Evolutionary conservation across 1,284 basidiomycete genomes (phyloP).

Genomic region (Ceratobasidium sp.): DNA sequence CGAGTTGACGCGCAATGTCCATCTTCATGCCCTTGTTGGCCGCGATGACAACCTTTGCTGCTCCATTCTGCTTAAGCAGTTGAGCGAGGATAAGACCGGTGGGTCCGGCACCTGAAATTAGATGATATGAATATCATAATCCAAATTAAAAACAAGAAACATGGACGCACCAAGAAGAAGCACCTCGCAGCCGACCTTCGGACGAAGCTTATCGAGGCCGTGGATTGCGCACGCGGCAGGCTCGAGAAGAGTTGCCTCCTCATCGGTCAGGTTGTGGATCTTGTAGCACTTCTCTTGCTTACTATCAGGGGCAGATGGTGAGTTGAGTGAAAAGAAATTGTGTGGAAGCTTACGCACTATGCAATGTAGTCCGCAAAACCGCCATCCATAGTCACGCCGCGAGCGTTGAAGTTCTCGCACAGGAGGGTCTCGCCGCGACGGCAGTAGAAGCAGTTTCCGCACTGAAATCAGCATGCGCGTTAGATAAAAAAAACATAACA

Average conservation of each 20-base stretch:
- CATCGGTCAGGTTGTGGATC: slow-evolving; percentile 85
- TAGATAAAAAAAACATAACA: background rate
- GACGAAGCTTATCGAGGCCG: slow-evolving; percentile 83
- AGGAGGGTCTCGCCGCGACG: slow-evolving; percentile 75
- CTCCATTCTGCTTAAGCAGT: slow-evolving; percentile 85
- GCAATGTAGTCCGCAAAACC: slow-evolving; percentile 89
- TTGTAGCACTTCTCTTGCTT: slow-evolving; percentile 79
- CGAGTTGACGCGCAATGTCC: slow-evolving; percentile 77
- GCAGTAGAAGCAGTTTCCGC: slow-evolving; percentile 84
- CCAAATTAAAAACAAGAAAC: background rate
- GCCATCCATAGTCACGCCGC: slow-evolving; percentile 79
- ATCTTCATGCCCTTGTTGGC: slow-evolving; percentile 90
- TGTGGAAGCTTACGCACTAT: slow-evolving; percentile 63
- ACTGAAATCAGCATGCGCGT: slow-evolving; percentile 58
- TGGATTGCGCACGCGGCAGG: slow-evolving; percentile 90
- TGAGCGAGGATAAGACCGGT: slow-evolving; percentile 87
- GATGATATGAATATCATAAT: background rate
- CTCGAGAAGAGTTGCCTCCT: slow-evolving; percentile 88
- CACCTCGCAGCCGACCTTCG: slow-evolving; percentile 79
- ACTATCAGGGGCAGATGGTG: slow-evolving; percentile 48
- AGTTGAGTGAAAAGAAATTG: background rate
- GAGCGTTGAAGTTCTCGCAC: slow-evolving; percentile 81
- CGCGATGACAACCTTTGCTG: slow-evolving; percentile 76
- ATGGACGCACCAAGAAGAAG: slow-evolving; percentile 65
- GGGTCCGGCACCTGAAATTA: slow-evolving; percentile 70